These are phyloP conservation scores for Lasiosphaeria ovina DNA, from an alignment of 495 filamentous ascomycete genomes.

Conservation along the genomic window DNA sequence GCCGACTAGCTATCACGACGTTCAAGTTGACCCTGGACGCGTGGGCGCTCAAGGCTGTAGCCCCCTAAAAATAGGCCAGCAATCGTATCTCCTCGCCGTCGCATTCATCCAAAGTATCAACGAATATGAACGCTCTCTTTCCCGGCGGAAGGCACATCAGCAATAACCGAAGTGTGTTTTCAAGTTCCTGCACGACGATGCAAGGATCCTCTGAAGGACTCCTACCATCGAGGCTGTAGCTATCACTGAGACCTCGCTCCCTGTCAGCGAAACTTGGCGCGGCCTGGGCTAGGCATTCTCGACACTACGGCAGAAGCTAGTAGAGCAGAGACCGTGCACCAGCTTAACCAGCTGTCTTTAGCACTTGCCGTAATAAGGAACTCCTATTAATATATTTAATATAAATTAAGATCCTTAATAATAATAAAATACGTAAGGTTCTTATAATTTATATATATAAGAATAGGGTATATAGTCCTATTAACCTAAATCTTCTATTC, in stretches of 20 bases:
- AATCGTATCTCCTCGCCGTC: constrained; percentile 9
- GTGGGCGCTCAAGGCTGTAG: neutral
- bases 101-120: constrained; percentile 46
- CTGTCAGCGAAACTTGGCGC: neutral
- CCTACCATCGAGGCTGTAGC: neutral
- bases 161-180: constrained; percentile 19
- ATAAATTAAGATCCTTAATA: too few relatives aligned
- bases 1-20: constrained; percentile 2
- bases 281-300: neutral
- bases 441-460: too few relatives aligned
- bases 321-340: constrained; percentile 36
- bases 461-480: too few relatives aligned
- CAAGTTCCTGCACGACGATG: neutral
- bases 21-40: neutral
- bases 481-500: too few relatives aligned
- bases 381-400: too few relatives aligned
- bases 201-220: too few relatives aligned
- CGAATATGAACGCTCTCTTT: constrained; percentile 31
- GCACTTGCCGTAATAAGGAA: too few relatives aligned
- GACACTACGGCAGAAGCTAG: constrained; percentile 28
- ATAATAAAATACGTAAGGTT: too few relatives aligned
- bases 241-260: neutral
- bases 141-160: too few relatives aligned
- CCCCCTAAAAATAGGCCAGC: constrained; percentile 5
- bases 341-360: too few relatives aligned